Conservation (phyloP, 2,329 filamentous ascomycete species). For the Fusarium denticulatum region DNA sequence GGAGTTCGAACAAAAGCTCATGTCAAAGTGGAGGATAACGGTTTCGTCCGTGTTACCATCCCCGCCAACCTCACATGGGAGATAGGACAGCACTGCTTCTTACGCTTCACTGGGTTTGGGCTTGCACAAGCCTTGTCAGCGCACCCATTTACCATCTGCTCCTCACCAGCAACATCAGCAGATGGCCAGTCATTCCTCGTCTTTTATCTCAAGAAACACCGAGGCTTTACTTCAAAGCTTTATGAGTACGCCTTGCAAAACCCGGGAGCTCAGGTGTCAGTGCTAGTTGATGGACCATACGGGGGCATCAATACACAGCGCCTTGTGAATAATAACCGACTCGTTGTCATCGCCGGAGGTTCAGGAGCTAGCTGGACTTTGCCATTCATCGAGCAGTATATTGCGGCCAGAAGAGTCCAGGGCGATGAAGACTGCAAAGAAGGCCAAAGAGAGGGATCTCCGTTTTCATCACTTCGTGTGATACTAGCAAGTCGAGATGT, state of each 20-base stretch:
- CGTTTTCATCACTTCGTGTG: background rate
- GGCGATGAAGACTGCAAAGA: background rate
- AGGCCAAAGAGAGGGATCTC: background rate
- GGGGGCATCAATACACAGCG: background rate
- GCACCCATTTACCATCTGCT: background rate
- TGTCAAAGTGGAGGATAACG: background rate
- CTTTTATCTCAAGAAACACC: background rate
- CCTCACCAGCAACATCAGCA: rapidly evolving
- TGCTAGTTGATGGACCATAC: background rate
- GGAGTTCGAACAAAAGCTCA: background rate
- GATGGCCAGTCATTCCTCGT: background rate
- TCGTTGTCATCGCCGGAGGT: background rate
- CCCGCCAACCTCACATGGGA: background rate
- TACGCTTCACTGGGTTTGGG: background rate
- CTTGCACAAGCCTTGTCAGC: background rate
- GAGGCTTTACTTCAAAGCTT: background rate
- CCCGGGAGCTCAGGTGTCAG: background rate
- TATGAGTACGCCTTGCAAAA: background rate
- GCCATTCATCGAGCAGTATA: background rate
- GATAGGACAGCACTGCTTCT: background rate
- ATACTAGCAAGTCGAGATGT: background rate
- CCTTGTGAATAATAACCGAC: background rate
- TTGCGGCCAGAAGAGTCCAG: rapidly evolving
- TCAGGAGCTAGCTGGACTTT: background rate
- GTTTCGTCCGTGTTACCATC: background rate